Conservation (phyloP, 2,329 filamentous ascomycete genomes). For the Madurella mycetomatis region DNA sequence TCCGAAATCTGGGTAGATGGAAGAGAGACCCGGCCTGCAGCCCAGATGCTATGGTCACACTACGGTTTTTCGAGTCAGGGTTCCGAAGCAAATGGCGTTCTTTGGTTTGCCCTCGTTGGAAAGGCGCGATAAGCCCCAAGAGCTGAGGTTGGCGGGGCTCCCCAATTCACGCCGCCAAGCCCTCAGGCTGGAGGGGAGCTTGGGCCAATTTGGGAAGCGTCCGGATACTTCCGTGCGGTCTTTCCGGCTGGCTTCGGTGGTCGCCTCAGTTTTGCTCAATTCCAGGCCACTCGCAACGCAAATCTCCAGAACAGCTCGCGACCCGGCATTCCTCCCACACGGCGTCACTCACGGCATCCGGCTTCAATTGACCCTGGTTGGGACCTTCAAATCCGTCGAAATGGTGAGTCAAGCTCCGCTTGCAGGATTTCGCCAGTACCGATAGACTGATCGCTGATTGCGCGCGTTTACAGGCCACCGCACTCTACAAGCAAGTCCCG, state of each 20-base stretch:
- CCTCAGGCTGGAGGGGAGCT: slow-evolving; percentile 23
- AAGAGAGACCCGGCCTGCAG: no score
- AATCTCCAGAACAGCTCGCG: slow-evolving; percentile 17
- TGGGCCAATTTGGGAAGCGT: slow-evolving; percentile 32
- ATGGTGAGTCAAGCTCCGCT: slow-evolving; percentile 50
- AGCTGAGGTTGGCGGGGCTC: slow-evolving; percentile 16
- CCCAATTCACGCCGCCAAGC: slow-evolving; percentile 3
- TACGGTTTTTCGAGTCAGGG: neutral
- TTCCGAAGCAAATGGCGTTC: neutral
- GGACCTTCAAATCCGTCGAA: slow-evolving; percentile 32
- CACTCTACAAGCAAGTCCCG: slow-evolving; percentile 57
- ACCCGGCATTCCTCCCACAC: slow-evolving; percentile 13
- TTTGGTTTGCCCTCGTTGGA: no score
- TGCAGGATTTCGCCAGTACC: neutral
- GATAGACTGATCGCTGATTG: slow-evolving; percentile 2
- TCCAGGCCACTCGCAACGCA: slow-evolving; percentile 12
- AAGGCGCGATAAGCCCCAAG: neutral
- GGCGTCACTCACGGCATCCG: slow-evolving; percentile 15
- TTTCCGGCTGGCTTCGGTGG: slow-evolving; percentile 24
- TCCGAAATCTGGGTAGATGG: no score
- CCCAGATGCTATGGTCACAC: no score
- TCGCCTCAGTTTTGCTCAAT: slow-evolving; percentile 24
- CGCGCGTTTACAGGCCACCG: slow-evolving; percentile 33
- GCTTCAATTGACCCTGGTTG: slow-evolving; percentile 16
- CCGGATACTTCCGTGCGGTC: slow-evolving; percentile 26